A percentile compares a stretch with the other conserved stretches of the same genome.
Evolutionary conservation across 352 stramenopile genomes (phyloP).

Genomic region (Bremia lactucae): DNA sequence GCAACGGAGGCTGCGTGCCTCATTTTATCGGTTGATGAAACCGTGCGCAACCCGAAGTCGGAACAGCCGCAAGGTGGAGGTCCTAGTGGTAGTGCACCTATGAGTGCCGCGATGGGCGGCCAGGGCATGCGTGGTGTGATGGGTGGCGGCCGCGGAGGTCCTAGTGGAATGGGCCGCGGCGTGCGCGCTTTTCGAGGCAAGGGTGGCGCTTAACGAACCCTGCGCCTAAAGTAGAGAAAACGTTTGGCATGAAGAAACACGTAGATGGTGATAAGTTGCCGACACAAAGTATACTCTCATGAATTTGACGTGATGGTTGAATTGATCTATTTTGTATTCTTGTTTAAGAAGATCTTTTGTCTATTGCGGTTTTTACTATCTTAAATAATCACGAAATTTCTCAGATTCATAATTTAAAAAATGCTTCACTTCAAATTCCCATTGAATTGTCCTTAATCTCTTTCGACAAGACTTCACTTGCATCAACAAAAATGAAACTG

Average conservation of each 20-base stretch:
- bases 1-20: slow-evolving; percentile 96
- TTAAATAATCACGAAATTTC: too few species aligned
- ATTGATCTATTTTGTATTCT: too few species aligned
- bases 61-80: slow-evolving; percentile 82
- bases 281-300: too few species aligned
- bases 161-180: slow-evolving; percentile 59
- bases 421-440: too few species aligned
- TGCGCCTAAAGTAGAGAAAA: slow-evolving; percentile 30
- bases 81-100: slow-evolving; percentile 44
- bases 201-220: slow-evolving; percentile 54
- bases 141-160: slow-evolving; percentile 52
- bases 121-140: slow-evolving; percentile 88
- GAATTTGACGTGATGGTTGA: slow-evolving; percentile 11
- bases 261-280: too few species aligned
- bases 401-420: too few species aligned
- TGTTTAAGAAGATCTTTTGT: too few species aligned
- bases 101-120: slow-evolving; percentile 87
- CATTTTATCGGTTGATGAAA: slow-evolving; percentile 99
- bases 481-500: too few species aligned
- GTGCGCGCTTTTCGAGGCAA: slow-evolving; percentile 72
- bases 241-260: too few species aligned
- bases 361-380: too few species aligned
- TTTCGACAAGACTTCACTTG: too few species aligned
- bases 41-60: slow-evolving; percentile 95
- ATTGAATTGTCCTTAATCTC: too few species aligned